Conservation (phyloP, 352 stramenopile genomes). For the Phytophthora europaea region DNA sequence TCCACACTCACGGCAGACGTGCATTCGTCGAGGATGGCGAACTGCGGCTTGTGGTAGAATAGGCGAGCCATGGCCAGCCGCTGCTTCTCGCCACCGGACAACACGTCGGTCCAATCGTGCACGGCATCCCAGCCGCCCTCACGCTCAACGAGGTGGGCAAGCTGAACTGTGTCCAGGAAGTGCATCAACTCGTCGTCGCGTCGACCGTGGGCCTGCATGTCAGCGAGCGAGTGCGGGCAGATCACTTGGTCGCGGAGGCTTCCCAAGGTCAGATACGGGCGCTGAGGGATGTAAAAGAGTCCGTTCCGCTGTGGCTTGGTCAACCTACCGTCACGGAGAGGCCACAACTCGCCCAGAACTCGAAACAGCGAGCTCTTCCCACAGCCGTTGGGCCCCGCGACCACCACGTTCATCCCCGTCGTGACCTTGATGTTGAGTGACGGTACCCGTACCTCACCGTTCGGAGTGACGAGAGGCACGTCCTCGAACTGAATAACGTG, state of each 20-base stretch:
- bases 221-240: constrained; percentile 75
- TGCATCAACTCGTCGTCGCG: constrained; percentile 65
- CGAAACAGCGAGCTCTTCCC: constrained; percentile 89
- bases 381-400: constrained; percentile 79
- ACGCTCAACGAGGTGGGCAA: constrained; percentile 71
- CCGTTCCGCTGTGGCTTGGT: constrained; percentile 74
- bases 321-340: constrained; percentile 72
- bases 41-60: constrained; percentile 90
- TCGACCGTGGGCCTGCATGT: constrained; percentile 55
- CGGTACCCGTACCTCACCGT: constrained; percentile 80
- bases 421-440: constrained; percentile 79
- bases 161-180: constrained; percentile 79
- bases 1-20: constrained; percentile 82
- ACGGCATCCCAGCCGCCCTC: constrained; percentile 76
- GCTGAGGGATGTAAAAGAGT: constrained; percentile 90
- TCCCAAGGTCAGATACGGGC: constrained; percentile 85
- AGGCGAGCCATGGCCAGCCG: constrained; percentile 86
- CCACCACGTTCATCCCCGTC: constrained; percentile 88
- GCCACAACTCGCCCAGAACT: constrained; percentile 87
- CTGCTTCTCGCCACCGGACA: constrained; percentile 92
- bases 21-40: constrained; percentile 90
- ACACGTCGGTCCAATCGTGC: constrained; percentile 85
- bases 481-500: constrained; percentile 88
- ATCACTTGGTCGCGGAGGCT: constrained; percentile 92
- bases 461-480: constrained; percentile 86